phyloP scores from a whole-genome alignment of 2,329 filamentous ascomycete genomes.

The Furcasterigmium furcatum region DNA sequence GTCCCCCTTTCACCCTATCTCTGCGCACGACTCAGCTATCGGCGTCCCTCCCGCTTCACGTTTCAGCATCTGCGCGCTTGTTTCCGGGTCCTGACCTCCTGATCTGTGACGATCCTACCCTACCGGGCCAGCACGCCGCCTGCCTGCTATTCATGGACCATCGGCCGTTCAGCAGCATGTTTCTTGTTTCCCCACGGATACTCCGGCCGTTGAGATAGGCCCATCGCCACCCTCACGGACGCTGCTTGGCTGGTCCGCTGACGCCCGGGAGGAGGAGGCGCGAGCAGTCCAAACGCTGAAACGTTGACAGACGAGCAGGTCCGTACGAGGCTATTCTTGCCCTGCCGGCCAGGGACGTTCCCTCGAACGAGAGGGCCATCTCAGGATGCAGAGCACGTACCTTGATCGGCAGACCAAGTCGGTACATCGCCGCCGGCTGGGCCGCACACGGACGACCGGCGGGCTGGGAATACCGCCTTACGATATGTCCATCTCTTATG shows the following conservation, averaged over 20 bases:
- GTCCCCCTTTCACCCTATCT: not conserved
- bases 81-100: not conserved
- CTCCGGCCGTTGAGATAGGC: not conserved
- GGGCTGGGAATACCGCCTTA: not conserved
- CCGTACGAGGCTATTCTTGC: slow-evolving; percentile 9
- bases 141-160: not conserved
- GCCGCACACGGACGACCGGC: slow-evolving; percentile 7
- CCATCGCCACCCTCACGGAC: not conserved
- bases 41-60: not conserved
- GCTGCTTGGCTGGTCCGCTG: slow-evolving; percentile 2
- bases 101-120: not conserved
- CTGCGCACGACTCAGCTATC: not conserved
- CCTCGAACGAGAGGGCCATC: too few relatives aligned
- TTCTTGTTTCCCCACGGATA: not conserved
- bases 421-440: slow-evolving; percentile 6
- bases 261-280: slow-evolving; percentile 7
- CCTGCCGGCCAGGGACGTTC: too few relatives aligned
- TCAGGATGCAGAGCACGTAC: too few relatives aligned
- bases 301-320: slow-evolving; percentile 14
- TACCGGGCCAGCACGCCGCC: too few relatives aligned
- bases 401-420: not conserved
- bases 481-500: too few relatives aligned
- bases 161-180: not conserved
- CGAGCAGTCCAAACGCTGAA: slow-evolving; percentile 11
- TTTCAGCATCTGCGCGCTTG: not conserved